phyloP scores from a whole-genome alignment of 2,329 filamentous ascomycete species.

The Anisogramma anomala region DNA sequence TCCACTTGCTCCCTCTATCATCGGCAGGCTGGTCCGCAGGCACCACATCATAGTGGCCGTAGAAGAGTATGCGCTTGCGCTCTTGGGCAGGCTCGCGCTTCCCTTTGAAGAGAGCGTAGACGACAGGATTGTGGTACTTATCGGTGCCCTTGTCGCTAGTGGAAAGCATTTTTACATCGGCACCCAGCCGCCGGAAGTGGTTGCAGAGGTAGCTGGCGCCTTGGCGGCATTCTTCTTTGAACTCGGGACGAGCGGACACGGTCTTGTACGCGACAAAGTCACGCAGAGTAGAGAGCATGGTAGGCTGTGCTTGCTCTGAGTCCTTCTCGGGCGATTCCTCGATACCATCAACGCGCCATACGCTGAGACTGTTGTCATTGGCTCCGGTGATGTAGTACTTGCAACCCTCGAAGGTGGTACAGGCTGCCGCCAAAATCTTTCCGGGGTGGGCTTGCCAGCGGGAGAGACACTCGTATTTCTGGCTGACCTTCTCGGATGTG shows the following conservation, averaged over 20 bases:
- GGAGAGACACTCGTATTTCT: slow-evolving; percentile 25
- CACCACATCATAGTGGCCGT: slow-evolving; percentile 97
- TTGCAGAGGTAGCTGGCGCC: slow-evolving; percentile 84
- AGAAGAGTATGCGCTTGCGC: slow-evolving; percentile 85
- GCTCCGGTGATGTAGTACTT: slow-evolving; percentile 90
- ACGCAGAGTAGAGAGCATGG: slow-evolving; percentile 59
- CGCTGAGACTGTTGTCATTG: slow-evolving; percentile 78
- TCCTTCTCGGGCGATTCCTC: slow-evolving; percentile 26
- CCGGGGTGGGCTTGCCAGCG: slow-evolving; percentile 59
- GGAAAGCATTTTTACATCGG: slow-evolving; percentile 79
- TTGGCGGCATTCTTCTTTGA: slow-evolving; percentile 81
- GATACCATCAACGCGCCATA: slow-evolving; percentile 64
- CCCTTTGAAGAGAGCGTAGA: slow-evolving; percentile 76
- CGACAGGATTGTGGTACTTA: slow-evolving; percentile 66
- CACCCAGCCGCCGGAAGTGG: slow-evolving; percentile 85
- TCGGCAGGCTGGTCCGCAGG: slow-evolving; percentile 54
- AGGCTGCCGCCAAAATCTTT: slow-evolving; percentile 74
- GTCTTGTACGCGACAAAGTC: slow-evolving; percentile 90
- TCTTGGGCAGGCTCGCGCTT: slow-evolving; percentile 53
- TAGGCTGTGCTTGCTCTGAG: slow-evolving; percentile 34
- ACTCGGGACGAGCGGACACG: slow-evolving; percentile 75
- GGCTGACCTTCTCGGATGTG: slow-evolving; percentile 45
- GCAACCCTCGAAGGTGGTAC: slow-evolving; percentile 56
- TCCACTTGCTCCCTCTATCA: slow-evolving; percentile 65
- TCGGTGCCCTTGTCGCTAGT: slow-evolving; percentile 46